These are phyloP conservation scores for Fusarium udum DNA, from an alignment of 2,329 filamentous ascomycete genomes.

Conservation along the genomic window DNA sequence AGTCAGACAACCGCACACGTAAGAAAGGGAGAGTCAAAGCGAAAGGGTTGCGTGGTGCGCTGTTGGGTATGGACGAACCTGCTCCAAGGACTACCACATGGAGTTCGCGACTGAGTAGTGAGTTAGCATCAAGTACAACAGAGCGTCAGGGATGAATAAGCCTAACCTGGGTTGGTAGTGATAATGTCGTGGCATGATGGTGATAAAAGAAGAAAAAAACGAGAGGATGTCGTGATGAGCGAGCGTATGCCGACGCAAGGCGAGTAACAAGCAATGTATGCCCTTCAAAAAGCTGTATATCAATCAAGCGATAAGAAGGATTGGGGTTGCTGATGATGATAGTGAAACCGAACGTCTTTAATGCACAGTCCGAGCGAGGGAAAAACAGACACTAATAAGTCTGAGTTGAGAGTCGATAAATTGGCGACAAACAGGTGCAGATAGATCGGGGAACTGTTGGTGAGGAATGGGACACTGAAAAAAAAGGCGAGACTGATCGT, in stretches of 20 bases:
- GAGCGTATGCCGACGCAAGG: conserved; percentile 12
- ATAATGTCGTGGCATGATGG: conserved; percentile 44
- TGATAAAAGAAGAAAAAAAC: background rate
- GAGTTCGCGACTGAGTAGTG: conserved; percentile 72
- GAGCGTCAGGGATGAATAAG: background rate
- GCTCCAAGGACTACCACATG: conserved; percentile 85
- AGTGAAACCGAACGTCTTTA: background rate
- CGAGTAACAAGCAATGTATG: background rate
- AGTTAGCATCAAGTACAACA: conserved; percentile 27
- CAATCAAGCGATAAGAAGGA: conserved; percentile 24
- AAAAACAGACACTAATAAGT: conserved; percentile 15
- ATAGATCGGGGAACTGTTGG: conserved; percentile 8
- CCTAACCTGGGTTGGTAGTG: conserved; percentile 44
- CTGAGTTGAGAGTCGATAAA: background rate
- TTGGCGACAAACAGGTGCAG: conserved; percentile 14
- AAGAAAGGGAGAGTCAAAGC: conserved; percentile 13
- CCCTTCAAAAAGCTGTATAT: conserved; percentile 2
- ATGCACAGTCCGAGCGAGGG: conserved; percentile 7
- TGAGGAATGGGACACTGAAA: conserved; percentile 6
- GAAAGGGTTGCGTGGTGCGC: background rate
- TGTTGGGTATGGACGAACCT: conserved; percentile 61
- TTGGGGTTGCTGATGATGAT: conserved; percentile 1
- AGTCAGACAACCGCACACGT: conserved; percentile 44
- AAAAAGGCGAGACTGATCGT: conserved; percentile 12
- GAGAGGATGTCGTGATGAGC: conserved; percentile 8